These are phyloP conservation scores for Camelina neglecta DNA, from an alignment of 345 rosid species.

Conservation along the genomic window DNA sequence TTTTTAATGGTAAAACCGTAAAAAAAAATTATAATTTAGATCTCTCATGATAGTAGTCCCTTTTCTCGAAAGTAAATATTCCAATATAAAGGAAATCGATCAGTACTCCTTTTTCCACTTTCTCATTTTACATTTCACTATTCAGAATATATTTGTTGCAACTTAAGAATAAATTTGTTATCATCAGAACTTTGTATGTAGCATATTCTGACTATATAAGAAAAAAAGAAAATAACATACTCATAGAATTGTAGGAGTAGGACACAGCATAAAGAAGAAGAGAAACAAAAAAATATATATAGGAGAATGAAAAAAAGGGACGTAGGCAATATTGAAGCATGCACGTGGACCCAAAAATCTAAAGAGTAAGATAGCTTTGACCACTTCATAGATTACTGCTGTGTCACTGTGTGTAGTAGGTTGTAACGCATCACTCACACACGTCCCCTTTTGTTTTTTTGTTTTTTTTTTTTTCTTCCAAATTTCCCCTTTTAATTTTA, in stretches of 20 bases:
- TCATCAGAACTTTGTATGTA: not conserved
- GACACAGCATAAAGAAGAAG: not conserved
- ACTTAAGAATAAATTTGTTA: not conserved
- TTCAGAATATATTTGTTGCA: not conserved
- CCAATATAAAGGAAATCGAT: conserved; percentile 22
- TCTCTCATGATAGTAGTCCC: conserved; percentile 9
- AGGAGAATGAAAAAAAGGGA: not conserved
- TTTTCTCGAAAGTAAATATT: conserved; percentile 31
- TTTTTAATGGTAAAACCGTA: not conserved
- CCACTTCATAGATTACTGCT: conserved; percentile 10
- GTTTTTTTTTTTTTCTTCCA: no score
- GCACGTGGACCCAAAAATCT: conserved; percentile 31
- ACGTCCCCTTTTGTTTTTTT: not conserved
- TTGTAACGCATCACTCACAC: conserved; percentile 9
- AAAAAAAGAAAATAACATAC: not conserved
- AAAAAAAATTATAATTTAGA: conserved; percentile 4
- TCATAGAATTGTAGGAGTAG: not conserved
- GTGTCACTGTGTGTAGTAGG: not conserved
- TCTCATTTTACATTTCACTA: not conserved
- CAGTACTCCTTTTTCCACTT: conserved; percentile 12
- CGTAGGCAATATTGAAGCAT: conserved; percentile 32
- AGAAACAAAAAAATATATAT: not conserved
- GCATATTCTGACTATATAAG: not conserved
- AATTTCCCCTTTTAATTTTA: conserved; percentile 4
- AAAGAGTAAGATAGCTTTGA: conserved; percentile 36